These are phyloP conservation scores for Ceratocystis huliohia DNA, from an alignment of 2,329 filamentous ascomycete genomes.

Conservation along the genomic window DNA sequence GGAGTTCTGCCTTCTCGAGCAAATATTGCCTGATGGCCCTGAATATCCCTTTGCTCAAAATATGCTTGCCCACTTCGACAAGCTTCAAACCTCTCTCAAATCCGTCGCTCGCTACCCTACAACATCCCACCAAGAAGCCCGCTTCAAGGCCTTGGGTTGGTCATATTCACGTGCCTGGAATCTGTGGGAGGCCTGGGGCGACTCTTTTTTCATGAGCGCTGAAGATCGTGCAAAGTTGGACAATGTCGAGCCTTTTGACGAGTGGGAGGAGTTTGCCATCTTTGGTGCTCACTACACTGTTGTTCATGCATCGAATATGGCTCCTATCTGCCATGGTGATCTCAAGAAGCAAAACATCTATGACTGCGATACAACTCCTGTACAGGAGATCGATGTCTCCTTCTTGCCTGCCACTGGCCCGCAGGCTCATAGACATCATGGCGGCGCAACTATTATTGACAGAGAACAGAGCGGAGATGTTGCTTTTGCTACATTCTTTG, in stretches of 20 bases:
- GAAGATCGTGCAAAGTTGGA: constrained; percentile 52
- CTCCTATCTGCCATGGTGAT: neutral
- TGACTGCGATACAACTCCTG: neutral
- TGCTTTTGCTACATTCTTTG: constrained; percentile 21
- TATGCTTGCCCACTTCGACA: constrained; percentile 74
- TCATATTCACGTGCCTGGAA: constrained; percentile 46
- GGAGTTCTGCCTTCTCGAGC: constrained; percentile 76
- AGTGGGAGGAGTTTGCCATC: constrained; percentile 88
- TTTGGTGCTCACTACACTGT: constrained; percentile 79
- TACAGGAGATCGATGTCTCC: neutral
- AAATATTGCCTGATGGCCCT: constrained; percentile 65
- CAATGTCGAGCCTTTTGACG: constrained; percentile 71
- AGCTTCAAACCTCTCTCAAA: constrained; percentile 65
- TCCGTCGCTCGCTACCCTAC: constrained; percentile 59
- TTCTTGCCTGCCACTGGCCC: neutral
- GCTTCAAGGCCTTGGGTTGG: constrained; percentile 64
- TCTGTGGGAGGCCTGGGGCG: constrained; percentile 74
- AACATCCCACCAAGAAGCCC: constrained; percentile 48
- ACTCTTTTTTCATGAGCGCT: constrained; percentile 49
- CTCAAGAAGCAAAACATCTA: neutral
- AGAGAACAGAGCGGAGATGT: neutral
- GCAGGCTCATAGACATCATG: constrained; percentile 13
- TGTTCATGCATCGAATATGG: constrained; percentile 41
- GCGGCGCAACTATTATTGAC: neutral
- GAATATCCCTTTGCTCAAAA: constrained; percentile 73